phyloP scores from a whole-genome alignment of 2,329 filamentous ascomycete species.

The Zarea fungicola region DNA sequence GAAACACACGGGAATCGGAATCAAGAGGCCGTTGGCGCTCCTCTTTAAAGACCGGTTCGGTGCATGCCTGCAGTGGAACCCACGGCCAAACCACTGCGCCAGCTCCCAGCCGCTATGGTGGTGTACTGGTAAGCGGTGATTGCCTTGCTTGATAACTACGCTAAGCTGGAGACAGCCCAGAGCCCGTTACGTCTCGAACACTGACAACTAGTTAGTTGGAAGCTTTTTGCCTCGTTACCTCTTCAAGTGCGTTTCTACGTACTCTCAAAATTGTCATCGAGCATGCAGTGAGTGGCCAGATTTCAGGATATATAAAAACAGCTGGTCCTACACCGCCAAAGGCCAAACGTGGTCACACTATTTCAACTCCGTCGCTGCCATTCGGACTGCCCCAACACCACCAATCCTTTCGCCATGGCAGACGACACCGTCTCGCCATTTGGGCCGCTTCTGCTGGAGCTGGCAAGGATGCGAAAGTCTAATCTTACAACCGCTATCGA shows the following conservation, averaged over 20 bases:
- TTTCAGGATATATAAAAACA: constrained; percentile 1
- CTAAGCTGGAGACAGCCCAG: too few species aligned
- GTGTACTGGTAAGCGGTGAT: too few species aligned
- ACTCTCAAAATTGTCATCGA: not conserved
- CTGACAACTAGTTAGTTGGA: too few species aligned
- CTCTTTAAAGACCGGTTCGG: constrained; percentile 3
- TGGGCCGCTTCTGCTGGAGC: constrained; percentile 62
- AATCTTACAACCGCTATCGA: constrained; percentile 65
- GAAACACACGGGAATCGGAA: constrained; percentile 1
- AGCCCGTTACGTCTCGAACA: too few species aligned
- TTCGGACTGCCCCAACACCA: not conserved
- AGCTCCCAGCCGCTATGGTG: too few species aligned
- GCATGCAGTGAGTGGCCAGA: constrained; percentile 1
- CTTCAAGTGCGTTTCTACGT: not conserved
- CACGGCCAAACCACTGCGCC: not conserved
- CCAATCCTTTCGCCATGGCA: constrained; percentile 23
- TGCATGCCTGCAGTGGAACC: constrained; percentile 6
- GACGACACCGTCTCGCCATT: constrained; percentile 40
- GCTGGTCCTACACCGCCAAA: not conserved
- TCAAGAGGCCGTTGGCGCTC: not conserved
- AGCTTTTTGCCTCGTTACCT: constrained; percentile 3
- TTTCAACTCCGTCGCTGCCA: not conserved
- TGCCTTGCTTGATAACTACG: too few species aligned
- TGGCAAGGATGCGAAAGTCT: constrained; percentile 64
- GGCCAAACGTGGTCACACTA: not conserved